These are phyloP conservation scores for Beauveria australis DNA, from an alignment of 2,329 filamentous ascomycete species.

Conservation along the genomic window DNA sequence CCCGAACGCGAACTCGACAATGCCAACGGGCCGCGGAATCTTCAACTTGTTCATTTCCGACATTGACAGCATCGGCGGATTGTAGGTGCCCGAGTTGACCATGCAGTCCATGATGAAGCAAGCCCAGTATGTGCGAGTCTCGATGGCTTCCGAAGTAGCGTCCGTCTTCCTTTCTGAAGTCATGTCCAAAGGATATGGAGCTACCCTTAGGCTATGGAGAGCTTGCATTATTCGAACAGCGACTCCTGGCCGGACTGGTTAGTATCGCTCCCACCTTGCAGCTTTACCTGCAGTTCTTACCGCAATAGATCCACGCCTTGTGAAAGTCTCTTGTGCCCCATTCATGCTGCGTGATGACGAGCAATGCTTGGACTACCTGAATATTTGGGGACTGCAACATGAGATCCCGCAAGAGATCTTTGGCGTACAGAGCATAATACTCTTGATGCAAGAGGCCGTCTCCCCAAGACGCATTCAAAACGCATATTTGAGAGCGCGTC, in stretches of 20 bases:
- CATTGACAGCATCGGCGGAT: slow-evolving; percentile 28
- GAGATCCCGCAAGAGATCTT: slow-evolving; percentile 19
- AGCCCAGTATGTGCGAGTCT: slow-evolving; percentile 35
- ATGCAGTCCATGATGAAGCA: slow-evolving; percentile 39
- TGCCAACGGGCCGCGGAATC: slow-evolving; percentile 22
- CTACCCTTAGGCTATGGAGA: slow-evolving; percentile 22
- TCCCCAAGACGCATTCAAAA: slow-evolving; percentile 22
- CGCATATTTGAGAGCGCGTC: slow-evolving; percentile 23
- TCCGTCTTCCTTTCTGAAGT: slow-evolving; percentile 15
- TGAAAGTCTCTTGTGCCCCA: slow-evolving; percentile 35
- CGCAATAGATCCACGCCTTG: slow-evolving; percentile 35
- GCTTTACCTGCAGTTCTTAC: slow-evolving; percentile 11
- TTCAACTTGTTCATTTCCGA: slow-evolving; percentile 26
- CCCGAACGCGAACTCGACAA: slow-evolving; percentile 32
- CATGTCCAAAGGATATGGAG: slow-evolving; percentile 21
- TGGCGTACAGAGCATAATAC: slow-evolving; percentile 25
- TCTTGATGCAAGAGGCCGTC: slow-evolving; percentile 22
- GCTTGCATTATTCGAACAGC: slow-evolving; percentile 32
- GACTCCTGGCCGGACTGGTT: slow-evolving; percentile 19
- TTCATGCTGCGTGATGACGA: slow-evolving; percentile 32
- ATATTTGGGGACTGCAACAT: slow-evolving; percentile 23
- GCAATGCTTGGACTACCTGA: slow-evolving; percentile 29
- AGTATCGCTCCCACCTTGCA: neutral
- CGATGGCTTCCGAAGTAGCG: slow-evolving; percentile 20
- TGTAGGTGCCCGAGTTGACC: slow-evolving; percentile 33